Conservation (phyloP, 768 basidiomycete genomes). For the Scleroderma citrinum region DNA sequence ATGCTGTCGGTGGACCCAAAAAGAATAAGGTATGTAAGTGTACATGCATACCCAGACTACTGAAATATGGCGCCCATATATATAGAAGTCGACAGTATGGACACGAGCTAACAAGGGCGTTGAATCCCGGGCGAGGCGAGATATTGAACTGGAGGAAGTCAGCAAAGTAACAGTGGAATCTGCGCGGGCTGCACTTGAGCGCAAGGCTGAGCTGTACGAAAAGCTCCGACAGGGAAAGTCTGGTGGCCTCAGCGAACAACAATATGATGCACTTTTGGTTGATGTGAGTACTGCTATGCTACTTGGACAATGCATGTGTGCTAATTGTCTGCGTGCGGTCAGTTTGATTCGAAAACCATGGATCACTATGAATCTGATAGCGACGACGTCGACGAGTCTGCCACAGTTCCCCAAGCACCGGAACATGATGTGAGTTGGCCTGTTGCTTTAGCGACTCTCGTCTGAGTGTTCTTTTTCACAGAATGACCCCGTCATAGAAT, state of each 20-base stretch:
- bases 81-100: slow-evolving; percentile 77
- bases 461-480: slow-evolving; percentile 18
- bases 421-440: slow-evolving; percentile 32
- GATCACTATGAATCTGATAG: slow-evolving; percentile 61
- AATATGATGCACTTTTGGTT: slow-evolving; percentile 67
- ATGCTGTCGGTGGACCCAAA: slow-evolving; percentile 56
- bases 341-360: slow-evolving; percentile 63
- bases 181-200: slow-evolving; percentile 63
- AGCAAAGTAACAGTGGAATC: slow-evolving; percentile 68
- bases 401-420: slow-evolving; percentile 48
- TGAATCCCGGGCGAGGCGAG: slow-evolving; percentile 52
- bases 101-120: slow-evolving; percentile 72
- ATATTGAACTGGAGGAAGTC: slow-evolving; percentile 64
- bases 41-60: not conserved
- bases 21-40: slow-evolving; percentile 54
- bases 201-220: slow-evolving; percentile 78
- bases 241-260: slow-evolving; percentile 69
- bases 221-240: slow-evolving; percentile 72
- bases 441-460: slow-evolving; percentile 1
- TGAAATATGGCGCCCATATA: not conserved
- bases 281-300: slow-evolving; percentile 50
- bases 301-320: not conserved
- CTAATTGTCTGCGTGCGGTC: not conserved
- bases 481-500: slow-evolving; percentile 79
- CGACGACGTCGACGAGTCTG: slow-evolving; percentile 76